Evolutionary conservation across 2,329 filamentous ascomycete genomes (phyloP).

Genomic region (Trichoderma simmonsii): DNA sequence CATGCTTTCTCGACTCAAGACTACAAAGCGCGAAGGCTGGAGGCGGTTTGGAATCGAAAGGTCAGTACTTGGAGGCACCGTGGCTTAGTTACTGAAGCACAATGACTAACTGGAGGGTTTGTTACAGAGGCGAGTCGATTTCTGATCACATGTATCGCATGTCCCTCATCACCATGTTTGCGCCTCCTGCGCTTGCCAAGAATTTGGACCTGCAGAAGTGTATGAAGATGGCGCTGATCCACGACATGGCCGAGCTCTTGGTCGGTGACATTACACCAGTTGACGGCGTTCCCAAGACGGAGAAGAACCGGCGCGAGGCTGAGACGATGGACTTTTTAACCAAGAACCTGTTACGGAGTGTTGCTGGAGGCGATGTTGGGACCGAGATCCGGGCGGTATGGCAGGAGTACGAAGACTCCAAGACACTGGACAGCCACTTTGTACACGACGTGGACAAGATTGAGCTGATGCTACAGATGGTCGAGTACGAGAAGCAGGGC

Average conservation of each 20-base stretch:
- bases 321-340: slow-evolving; percentile 92
- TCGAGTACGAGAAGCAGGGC: slow-evolving; percentile 83
- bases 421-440: slow-evolving; percentile 80
- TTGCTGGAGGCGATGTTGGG: slow-evolving; percentile 68
- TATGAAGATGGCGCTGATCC: slow-evolving; percentile 91
- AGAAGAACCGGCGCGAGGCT: slow-evolving; percentile 85
- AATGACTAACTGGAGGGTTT: not conserved
- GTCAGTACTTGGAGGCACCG: slow-evolving; percentile 33
- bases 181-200: slow-evolving; percentile 68
- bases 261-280: slow-evolving; percentile 97
- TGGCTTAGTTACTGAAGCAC: not conserved
- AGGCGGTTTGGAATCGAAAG: slow-evolving; percentile 73
- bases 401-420: slow-evolving; percentile 90
- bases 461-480: slow-evolving; percentile 90
- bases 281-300: slow-evolving; percentile 77
- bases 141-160: slow-evolving; percentile 99
- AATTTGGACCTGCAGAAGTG: slow-evolving; percentile 77
- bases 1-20: slow-evolving; percentile 89
- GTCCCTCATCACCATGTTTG: slow-evolving; percentile 92
- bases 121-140: slow-evolving; percentile 75
- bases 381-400: slow-evolving; percentile 74
- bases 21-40: slow-evolving; percentile 95
- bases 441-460: slow-evolving; percentile 98
- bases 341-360: slow-evolving; percentile 65
- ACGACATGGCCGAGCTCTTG: slow-evolving; percentile 95